phyloP scores from a whole-genome alignment of 768 basidiomycete genomes.

The Rhizopogon vinicolor region DNA sequence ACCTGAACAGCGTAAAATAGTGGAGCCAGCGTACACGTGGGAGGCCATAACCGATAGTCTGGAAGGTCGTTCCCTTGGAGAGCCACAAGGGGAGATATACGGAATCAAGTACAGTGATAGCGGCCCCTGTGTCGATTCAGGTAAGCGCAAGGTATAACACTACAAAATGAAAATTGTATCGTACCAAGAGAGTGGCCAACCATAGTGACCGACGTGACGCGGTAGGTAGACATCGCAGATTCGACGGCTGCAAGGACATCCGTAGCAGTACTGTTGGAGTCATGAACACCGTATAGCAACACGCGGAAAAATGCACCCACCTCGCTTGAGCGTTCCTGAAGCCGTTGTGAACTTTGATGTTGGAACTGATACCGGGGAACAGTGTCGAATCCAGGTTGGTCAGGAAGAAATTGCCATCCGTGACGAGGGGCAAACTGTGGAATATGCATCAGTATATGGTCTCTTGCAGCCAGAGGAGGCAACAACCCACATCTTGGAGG shows the following conservation, averaged over 20 bases:
- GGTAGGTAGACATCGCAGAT: conserved; percentile 30
- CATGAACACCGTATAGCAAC: neutral
- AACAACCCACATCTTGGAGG: conserved; percentile 22
- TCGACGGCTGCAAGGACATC: conserved; percentile 41
- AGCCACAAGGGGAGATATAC: too few species aligned
- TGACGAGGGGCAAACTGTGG: conserved; percentile 31
- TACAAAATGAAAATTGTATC: too few species aligned
- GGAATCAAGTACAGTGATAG: too few species aligned
- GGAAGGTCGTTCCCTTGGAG: conserved; percentile 25
- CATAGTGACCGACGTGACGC: conserved; percentile 34
- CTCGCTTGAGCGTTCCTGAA: conserved; percentile 40
- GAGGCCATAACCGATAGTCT: conserved; percentile 29
- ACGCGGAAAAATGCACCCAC: conserved; percentile 24
- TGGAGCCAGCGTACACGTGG: conserved; percentile 24
- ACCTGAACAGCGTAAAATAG: neutral
- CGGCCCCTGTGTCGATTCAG: too few species aligned
- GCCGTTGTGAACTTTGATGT: conserved; percentile 41
- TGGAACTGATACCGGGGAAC: conserved; percentile 45
- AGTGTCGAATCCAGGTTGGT: conserved; percentile 30
- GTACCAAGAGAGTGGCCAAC: conserved; percentile 42
- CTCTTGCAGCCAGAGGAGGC: neutral
- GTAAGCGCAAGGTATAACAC: too few species aligned
- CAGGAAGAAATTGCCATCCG: conserved; percentile 37
- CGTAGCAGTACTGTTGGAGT: conserved; percentile 31
- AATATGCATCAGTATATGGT: neutral